Evolutionary conservation across 164 flowering plant genomes (phyloP), one percentile per base, ranked within the genome.

Genomic region (Magnolia officinalis): DNA sequence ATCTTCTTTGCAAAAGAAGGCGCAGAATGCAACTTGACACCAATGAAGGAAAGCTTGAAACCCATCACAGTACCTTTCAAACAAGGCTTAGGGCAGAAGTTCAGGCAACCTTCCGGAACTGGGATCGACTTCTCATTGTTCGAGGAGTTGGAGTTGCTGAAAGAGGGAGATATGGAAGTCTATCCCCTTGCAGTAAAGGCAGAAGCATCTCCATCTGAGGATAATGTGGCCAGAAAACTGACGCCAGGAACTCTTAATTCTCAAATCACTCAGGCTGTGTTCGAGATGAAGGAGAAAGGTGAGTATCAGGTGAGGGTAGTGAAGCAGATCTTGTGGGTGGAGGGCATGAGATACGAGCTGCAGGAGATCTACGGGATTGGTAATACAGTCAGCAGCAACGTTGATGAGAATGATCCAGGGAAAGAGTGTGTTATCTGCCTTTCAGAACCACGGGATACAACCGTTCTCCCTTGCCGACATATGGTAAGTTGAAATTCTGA

Each of bases 321-420:
- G 80, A 96, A 93, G 82, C 99, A 96, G 87, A 90, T 96, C 8
- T 78, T 96, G 61, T 93, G 97, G 97, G 97, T 92, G 72, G 89
- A 87, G 79, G 87, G 88, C 2, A 87, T 86, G 90, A 91, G 98
- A 80, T 96, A 96, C 79, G 99, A 96, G 80, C 83, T 96, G 73
- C 99, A 96, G 77, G 99, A 96, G 86, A 96, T 96, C 14, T 96
- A 91, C 75, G 99, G 99, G 11, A 96, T 96, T 81, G 98, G 98
- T 8, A 94, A 94, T 83, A 91, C 98, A 0, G 92, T 90, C 24
- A 93, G 89, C 31, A 85, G 82, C 72, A 96, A 94, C 29, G 80
- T 85, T 52, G 99, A 96, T 81, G 92, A 82, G 26, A 91, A 90
- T 82, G 97, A 96, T 70, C 92, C 90, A 0, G 98, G 98, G 23